These are phyloP conservation scores for Hibiscus mutabilis DNA, from an alignment of 345 rosid genomes.

Conservation along the genomic window DNA sequence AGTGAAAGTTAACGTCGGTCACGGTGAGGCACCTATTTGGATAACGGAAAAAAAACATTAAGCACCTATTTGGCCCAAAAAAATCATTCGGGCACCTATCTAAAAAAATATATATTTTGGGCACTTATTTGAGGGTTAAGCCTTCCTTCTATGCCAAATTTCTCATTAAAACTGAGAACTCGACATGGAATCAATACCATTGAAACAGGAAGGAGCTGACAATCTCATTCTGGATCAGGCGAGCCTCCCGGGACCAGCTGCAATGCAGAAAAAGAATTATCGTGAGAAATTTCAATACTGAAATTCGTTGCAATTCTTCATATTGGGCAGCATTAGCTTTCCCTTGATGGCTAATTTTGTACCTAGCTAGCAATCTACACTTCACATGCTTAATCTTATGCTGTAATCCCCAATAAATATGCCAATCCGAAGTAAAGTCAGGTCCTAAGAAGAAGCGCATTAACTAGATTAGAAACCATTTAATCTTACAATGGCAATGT, in stretches of 20 bases:
- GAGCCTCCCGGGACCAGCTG: conserved; percentile 96
- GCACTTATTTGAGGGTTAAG: too few relatives aligned
- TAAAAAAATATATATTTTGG: too few relatives aligned
- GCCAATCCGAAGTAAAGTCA: not conserved
- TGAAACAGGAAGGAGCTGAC: not conserved
- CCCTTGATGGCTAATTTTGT: not conserved
- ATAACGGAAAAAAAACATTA: too few relatives aligned
- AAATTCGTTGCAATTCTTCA: not conserved
- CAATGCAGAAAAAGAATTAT: conserved; percentile 25
- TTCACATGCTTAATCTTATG: too few relatives aligned
- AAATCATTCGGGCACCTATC: too few relatives aligned
- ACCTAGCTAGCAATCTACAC: not conserved
- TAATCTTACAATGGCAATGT: conserved; percentile 81
- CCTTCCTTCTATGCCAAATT: not conserved
- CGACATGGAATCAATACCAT: not conserved
- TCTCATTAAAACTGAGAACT: not conserved
- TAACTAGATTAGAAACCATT: not conserved
- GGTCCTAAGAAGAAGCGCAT: not conserved
- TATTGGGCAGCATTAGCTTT: not conserved
- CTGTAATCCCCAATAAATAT: not conserved
- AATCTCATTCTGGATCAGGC: conserved; percentile 47
- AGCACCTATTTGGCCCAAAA: too few relatives aligned
- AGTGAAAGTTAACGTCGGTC: too few relatives aligned
- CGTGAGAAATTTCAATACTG: not conserved
- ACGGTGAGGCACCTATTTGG: too few relatives aligned